A percentile compares a stretch with the other conserved stretches of the same genome.
phyloP scores from a whole-genome alignment of 2,329 filamentous ascomycete genomes.

The Beauveria sp. region DNA sequence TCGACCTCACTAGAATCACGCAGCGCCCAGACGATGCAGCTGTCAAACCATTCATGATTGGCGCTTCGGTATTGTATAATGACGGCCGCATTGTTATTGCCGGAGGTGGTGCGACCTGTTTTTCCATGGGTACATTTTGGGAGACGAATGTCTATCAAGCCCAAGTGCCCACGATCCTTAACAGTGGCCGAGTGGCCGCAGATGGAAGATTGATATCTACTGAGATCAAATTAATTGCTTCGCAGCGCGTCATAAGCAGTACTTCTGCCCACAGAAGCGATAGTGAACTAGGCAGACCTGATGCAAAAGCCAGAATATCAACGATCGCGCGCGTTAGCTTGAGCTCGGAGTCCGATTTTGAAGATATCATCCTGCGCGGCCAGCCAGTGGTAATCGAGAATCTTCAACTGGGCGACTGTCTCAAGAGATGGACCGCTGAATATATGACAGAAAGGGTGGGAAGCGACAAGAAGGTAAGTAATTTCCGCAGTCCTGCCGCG shows the following conservation, averaged over 20 bases:
- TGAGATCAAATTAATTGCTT: background rate
- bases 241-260: slow-evolving; percentile 8
- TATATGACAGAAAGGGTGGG: slow-evolving; percentile 61
- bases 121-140: slow-evolving; percentile 85
- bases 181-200: background rate
- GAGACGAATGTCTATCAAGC: slow-evolving; percentile 53
- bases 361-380: slow-evolving; percentile 45
- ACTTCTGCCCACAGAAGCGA: slow-evolving; percentile 4
- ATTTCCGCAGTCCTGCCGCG: background rate
- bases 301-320: slow-evolving; percentile 17
- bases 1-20: slow-evolving; percentile 9
- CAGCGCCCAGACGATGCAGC: slow-evolving; percentile 3
- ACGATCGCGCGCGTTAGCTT: slow-evolving; percentile 46
- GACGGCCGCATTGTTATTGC: slow-evolving; percentile 50
- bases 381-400: slow-evolving; percentile 55
- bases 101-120: slow-evolving; percentile 80
- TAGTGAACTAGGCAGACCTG: background rate
- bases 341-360: slow-evolving; percentile 48
- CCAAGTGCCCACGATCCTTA: slow-evolving; percentile 11
- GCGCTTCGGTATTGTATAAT: slow-evolving; percentile 48
- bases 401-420: slow-evolving; percentile 60
- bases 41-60: slow-evolving; percentile 57
- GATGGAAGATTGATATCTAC: background rate
- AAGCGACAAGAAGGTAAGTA: slow-evolving; percentile 47
- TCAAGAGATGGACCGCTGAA: slow-evolving; percentile 56